Conservation (phyloP, 2,329 filamentous ascomycete species). For the Venturia aucupariae region DNA sequence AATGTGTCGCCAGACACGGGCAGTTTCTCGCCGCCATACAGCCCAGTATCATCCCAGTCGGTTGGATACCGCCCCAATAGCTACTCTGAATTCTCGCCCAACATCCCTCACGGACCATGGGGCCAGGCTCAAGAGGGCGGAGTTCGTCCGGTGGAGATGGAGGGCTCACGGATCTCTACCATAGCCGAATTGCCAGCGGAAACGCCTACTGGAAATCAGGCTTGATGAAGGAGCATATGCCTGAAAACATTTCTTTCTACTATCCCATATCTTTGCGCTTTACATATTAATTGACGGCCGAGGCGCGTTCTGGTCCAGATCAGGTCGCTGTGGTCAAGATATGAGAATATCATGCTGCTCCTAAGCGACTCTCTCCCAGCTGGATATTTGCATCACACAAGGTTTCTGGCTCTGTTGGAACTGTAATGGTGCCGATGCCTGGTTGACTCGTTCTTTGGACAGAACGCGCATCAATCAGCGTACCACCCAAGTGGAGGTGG, state of each 20-base stretch:
- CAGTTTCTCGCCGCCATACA: not conserved
- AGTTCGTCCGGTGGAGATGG: not conserved
- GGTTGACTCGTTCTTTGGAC: not conserved
- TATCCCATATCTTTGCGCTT: not conserved
- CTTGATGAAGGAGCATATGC: not conserved
- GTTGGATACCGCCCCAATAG: not conserved
- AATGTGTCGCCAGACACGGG: not conserved
- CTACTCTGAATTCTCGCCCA: slow-evolving; percentile 2
- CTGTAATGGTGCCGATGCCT: not conserved
- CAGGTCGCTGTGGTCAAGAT: not conserved
- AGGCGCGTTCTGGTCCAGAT: not conserved
- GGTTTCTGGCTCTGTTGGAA: not conserved
- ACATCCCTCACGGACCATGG: not conserved
- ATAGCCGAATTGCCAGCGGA: not conserved
- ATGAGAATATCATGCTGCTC: not conserved
- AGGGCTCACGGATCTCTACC: slow-evolving; percentile 1
- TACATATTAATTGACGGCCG: not conserved
- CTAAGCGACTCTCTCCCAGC: not conserved
- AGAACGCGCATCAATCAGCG: not conserved
- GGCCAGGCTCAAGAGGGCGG: not conserved
- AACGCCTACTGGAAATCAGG: not conserved
- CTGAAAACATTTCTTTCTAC: not conserved
- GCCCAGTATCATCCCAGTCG: not conserved
- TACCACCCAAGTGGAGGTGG: not conserved
- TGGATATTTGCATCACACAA: not conserved